Evolutionary conservation across 2,329 filamentous ascomycete species (phyloP).

Genomic region (Alternaria sp.): DNA sequence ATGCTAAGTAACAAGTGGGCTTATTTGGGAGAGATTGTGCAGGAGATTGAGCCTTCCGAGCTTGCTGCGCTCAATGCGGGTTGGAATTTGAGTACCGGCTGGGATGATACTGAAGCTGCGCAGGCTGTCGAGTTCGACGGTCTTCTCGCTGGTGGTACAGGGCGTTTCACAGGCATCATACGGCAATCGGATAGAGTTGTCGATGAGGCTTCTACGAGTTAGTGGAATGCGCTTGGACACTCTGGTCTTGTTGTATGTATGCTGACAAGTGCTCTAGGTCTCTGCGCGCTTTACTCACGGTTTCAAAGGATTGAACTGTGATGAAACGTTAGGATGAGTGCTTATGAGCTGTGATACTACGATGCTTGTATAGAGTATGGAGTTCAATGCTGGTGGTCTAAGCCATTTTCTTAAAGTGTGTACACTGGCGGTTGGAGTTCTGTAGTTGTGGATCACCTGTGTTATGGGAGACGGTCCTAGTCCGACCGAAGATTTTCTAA

Average conservation of each 20-base stretch:
- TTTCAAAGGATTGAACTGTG: not conserved
- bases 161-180: conserved; percentile 50
- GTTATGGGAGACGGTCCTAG: not conserved
- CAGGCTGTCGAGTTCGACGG: conserved; percentile 55
- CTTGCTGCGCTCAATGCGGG: conserved; percentile 42
- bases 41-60: conserved; percentile 47
- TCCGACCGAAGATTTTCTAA: not conserved
- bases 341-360: not conserved
- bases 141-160: conserved; percentile 51
- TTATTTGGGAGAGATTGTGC: conserved; percentile 52
- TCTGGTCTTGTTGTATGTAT: not conserved
- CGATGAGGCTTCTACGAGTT: conserved; percentile 24
- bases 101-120: conserved; percentile 44
- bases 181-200: conserved; percentile 29
- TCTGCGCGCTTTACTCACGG: not conserved
- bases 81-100: conserved; percentile 46
- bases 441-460: not conserved
- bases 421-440: not conserved
- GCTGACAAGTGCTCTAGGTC: not conserved
- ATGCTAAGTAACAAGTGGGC: conserved; percentile 53
- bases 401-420: not conserved
- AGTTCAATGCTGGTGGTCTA: too few relatives aligned
- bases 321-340: not conserved
- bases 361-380: not conserved
- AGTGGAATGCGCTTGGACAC: conserved; percentile 17